A percentile compares a stretch with the other conserved stretches of the same genome.
These are phyloP conservation scores for Capniomyces stellatus DNA, from an alignment of 371 early-diverging fungal species.

Conservation along the genomic window DNA sequence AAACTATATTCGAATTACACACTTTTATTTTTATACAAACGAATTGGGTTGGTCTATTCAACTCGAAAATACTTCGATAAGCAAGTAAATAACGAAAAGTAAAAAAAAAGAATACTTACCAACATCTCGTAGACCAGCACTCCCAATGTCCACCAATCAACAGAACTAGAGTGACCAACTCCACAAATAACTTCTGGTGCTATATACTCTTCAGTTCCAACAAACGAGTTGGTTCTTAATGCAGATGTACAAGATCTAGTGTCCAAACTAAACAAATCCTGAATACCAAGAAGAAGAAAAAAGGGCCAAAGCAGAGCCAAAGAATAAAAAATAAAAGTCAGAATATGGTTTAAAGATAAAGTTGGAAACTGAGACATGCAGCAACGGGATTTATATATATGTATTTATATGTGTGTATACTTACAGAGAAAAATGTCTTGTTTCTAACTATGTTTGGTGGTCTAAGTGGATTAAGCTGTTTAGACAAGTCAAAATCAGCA, in stretches of 20 bases:
- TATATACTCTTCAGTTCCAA: constrained; percentile 94
- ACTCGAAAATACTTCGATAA: constrained; percentile 69
- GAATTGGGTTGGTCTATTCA: constrained; percentile 85
- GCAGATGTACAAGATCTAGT: constrained; percentile 71
- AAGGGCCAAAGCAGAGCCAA: not conserved
- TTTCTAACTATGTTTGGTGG: constrained; percentile 56
- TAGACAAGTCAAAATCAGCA: constrained; percentile 91
- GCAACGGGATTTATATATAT: too few species aligned
- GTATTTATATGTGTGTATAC: too few species aligned
- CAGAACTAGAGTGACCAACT: constrained; percentile 78
- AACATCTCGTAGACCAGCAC: constrained; percentile 95
- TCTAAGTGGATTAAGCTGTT: constrained; percentile 60
- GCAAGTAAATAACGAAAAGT: constrained; percentile 96
- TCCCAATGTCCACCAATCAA: constrained; percentile 99
- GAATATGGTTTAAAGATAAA: not conserved
- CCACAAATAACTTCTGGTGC: constrained; percentile 86
- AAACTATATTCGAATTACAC: constrained; percentile 87
- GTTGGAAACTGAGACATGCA: not conserved
- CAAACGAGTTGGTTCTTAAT: constrained; percentile 86
- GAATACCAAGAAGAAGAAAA: constrained; percentile 9
- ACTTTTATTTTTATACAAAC: constrained; percentile 98
- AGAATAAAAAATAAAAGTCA: not conserved
- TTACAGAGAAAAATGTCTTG: constrained; percentile 30
- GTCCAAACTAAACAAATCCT: constrained; percentile 40
- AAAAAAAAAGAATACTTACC: constrained; percentile 84